Base-by-base conservation (phyloP, 2,329 filamentous ascomycete species). In the Beauveria australis region DNA sequence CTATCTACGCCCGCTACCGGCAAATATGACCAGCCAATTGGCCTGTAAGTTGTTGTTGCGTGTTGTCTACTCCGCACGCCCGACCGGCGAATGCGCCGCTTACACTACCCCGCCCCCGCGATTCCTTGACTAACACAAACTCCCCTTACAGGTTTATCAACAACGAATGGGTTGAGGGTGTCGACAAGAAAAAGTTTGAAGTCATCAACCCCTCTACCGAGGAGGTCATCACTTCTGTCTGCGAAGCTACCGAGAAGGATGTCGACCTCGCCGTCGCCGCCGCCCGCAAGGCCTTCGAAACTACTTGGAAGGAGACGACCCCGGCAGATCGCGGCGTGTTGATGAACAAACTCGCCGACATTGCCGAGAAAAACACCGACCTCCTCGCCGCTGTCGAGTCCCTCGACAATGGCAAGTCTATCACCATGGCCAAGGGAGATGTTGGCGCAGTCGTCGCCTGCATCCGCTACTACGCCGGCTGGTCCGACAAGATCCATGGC, bases 401-500 rank as follows among this genome's bases (percentile, higher is more conserved):
- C 46, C 82, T 96, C 60, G 92, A 95, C 80, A 91, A 95, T 71
- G 92, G 89, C 74, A 94, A 94, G 83, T 86, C 89, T 64, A 83
- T 91, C 73, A 80, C 71, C 70, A 85, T 91, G 82, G 88, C 90
- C 64, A 88, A 85, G 71, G 88, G 85, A 43, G 91, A 96, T 71
- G 81, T 96, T 47, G 78, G 74, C 59, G 82, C 84, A 67, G 86
- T 87, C 62, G 79, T 84, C 65, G 86, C 81, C 70, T 88, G 83
- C 77, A 75, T 97, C 70, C 86, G 92, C 75, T 97, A 78, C 73
- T 78, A 77, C 69, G 91, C 83, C 70, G 92, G 92, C 64, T 96
- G 89, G 87, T 89, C 91, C 69, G 92, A 96, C 81, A 96, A 96
- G 86, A 87, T 94, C 66, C 82, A 87, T 75, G 91, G 92, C 75